phyloP scores from a whole-genome alignment of 2,329 filamentous ascomycete genomes.

The Cytospora piceae region DNA sequence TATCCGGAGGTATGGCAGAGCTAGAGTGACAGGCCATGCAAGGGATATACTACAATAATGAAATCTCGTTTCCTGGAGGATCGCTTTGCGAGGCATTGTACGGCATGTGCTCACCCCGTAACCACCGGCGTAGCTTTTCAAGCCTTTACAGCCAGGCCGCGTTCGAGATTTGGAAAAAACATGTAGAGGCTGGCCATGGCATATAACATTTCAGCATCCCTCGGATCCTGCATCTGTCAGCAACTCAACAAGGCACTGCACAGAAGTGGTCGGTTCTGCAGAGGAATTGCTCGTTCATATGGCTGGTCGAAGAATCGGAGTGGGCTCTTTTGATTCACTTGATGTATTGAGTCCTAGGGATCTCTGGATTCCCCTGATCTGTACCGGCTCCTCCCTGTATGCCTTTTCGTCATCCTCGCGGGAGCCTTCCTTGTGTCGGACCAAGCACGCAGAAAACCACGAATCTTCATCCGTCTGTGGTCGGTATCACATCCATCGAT shows the following conservation, averaged over 20 bases:
- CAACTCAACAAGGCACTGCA: neutral
- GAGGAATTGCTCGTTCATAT: conserved; percentile 5
- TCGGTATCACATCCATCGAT: conserved; percentile 31
- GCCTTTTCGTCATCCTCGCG: conserved; percentile 24
- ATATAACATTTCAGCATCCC: neutral
- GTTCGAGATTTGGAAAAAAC: neutral
- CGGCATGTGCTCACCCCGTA: neutral
- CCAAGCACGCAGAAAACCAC: conserved; percentile 31
- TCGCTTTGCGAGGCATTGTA: neutral
- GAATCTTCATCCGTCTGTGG: conserved; percentile 30
- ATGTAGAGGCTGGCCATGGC: neutral
- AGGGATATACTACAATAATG: too few species aligned
- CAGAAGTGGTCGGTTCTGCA: neutral
- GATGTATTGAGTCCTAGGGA: conserved; percentile 30
- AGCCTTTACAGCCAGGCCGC: neutral
- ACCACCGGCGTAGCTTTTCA: neutral
- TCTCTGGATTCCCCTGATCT: conserved; percentile 28
- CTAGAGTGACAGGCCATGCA: neutral
- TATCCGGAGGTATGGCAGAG: too few species aligned
- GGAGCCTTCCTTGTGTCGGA: conserved; percentile 31
- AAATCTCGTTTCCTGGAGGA: neutral
- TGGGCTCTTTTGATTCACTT: conserved; percentile 30
- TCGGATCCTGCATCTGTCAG: neutral
- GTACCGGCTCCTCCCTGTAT: conserved; percentile 26
- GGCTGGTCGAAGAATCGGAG: conserved; percentile 23